Base-by-base conservation (phyloP, 805 yeast species). In the Monosporozyma yasuniensis region DNA sequence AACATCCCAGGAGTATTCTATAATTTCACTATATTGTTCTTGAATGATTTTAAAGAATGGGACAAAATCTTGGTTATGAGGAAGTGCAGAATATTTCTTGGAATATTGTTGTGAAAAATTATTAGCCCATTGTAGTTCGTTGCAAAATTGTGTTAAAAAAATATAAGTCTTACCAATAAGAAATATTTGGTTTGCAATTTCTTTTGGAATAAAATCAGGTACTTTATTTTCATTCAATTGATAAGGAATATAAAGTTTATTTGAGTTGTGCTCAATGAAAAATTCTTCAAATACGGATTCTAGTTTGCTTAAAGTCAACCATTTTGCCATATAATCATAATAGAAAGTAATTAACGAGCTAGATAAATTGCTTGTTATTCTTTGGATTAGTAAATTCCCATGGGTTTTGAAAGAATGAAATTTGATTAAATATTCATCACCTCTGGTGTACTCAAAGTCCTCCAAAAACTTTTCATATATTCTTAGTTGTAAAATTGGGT, bases 161-260 rank as follows among this genome's bases (percentile, higher is more conserved):
- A 78, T 72, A 5, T 83, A 68, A 6, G 86, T 77, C 53, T 83
- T 81, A 0, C 99, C 99, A 18, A 84, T 79, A 47, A 83, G 80
- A 55, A 71, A 79, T 5, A 82, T 73, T 50, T 74, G 71, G 22
- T 65, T 58, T 3, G 80, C 74, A 2, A 72, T 58, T 12, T 64
- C 61, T 5, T 55, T 55, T 2, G 73, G 55, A 42, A 77, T 65
- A 49, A 70, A 72, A 14, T 55, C 51, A 1, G 80, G 79, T 9
- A 75, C 58, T 46, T 62, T 67, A 12, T 50, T 53, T 49, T 49
- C 30, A 18, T 47, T 54, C 37, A 54, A 56, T 16, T 25, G 47
- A 19, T 52, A 46, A 3, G 60, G 55, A 18, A 55, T 50, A 9
- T 30, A 27, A 2, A 42, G 42, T 61, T 54, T 42, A 8, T 46